A percentile compares a stretch with the other conserved stretches of the same genome.
phyloP scores from a whole-genome alignment of 176 grass and related monocot genomes.

The Eragrostis nindensis region DNA sequence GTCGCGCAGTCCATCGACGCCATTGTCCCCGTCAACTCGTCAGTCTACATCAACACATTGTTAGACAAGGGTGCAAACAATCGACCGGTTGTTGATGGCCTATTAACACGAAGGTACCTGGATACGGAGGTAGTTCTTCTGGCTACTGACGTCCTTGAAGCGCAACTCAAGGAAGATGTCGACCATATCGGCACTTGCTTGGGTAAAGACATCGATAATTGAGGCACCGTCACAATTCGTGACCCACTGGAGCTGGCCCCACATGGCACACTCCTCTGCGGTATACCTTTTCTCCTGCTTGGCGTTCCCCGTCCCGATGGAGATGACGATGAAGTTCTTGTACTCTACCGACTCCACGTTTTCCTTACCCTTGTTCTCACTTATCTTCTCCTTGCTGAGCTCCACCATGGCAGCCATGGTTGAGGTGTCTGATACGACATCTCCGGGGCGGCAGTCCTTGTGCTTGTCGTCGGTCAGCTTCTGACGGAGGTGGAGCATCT shows the following conservation, averaged over 20 bases:
- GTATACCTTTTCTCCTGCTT: slow-evolving; percentile 52
- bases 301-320: slow-evolving; percentile 47
- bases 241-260: slow-evolving; percentile 60
- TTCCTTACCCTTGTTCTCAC: too few relatives aligned
- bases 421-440: too few relatives aligned
- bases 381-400: too few relatives aligned
- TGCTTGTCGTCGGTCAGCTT: too few relatives aligned
- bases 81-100: too few relatives aligned
- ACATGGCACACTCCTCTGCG: slow-evolving; percentile 35
- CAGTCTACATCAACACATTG: too few relatives aligned
- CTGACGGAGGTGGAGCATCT: slow-evolving; percentile 47
- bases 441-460: too few relatives aligned
- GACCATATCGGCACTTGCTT: slow-evolving; percentile 70
- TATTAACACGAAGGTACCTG: slow-evolving; percentile 42
- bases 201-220: slow-evolving; percentile 62
- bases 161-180: slow-evolving; percentile 51
- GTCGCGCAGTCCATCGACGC: too few relatives aligned
- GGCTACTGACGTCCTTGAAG: slow-evolving; percentile 36
- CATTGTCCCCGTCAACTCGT: too few relatives aligned
- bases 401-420: too few relatives aligned
- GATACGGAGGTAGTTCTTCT: slow-evolving; percentile 60
- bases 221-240: slow-evolving; percentile 40
- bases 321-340: slow-evolving; percentile 57
- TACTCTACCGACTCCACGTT: slow-evolving; percentile 37
- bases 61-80: too few relatives aligned